Percentiles rank a stretch among this genome's conserved stretches.
Conservation (phyloP, 495 filamentous ascomycete genomes). For the Neurospora sp. region DNA sequence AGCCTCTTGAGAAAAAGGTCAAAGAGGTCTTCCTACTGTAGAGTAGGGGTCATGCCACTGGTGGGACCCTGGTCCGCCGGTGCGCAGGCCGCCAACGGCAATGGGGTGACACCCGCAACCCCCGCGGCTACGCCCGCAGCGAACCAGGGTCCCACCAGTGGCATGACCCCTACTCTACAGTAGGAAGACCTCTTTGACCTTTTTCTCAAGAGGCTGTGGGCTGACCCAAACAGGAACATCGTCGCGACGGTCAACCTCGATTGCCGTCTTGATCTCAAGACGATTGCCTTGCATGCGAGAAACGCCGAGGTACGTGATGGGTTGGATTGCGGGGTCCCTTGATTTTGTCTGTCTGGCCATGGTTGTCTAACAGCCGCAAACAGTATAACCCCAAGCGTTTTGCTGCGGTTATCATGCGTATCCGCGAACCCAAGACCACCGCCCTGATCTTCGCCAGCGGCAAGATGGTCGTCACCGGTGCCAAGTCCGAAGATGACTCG, state of each 20-base stretch:
- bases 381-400: conserved; percentile 68
- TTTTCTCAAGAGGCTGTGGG: conserved; percentile 24
- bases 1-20: conserved; percentile 7
- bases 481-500: conserved; percentile 96
- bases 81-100: conserved; percentile 48
- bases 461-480: conserved; percentile 99
- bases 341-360: conserved; percentile 28
- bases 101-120: conserved; percentile 89
- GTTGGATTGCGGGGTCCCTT: conserved; percentile 8
- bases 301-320: conserved; percentile 63
- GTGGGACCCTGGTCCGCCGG: conserved; percentile 46
- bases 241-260: conserved; percentile 98
- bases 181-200: too few relatives aligned
- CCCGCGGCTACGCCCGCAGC: conserved; percentile 89
- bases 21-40: conserved; percentile 79
- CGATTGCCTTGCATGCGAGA: conserved; percentile 93
- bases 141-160: conserved; percentile 40
- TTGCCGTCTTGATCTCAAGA: conserved; percentile 97
- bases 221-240: conserved; percentile 86
- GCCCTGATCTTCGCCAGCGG: conserved; percentile 95
- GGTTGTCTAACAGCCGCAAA: conserved; percentile 23
- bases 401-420: conserved; percentile 99
- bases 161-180: too few relatives aligned
- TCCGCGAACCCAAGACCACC: conserved; percentile 97
- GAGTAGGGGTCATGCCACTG: conserved; percentile 82